These are phyloP conservation scores for Gigaspora rosea DNA, from an alignment of 192 early-diverging fungal genomes.

Conservation along the genomic window DNA sequence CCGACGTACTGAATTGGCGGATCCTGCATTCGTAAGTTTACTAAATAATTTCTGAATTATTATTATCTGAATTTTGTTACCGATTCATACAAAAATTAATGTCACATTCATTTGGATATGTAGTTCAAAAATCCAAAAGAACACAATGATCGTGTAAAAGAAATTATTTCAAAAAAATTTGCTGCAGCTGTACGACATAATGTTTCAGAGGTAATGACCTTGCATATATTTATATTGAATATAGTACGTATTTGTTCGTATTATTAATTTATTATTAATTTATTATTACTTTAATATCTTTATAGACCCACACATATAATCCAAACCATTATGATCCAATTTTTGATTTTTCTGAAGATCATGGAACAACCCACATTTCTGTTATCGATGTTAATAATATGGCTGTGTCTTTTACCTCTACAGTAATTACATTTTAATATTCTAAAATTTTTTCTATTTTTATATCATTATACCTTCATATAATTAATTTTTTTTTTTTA, in stretches of 20 bases:
- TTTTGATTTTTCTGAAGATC: constrained; percentile 75
- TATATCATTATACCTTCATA: not conserved
- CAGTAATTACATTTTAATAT: constrained; percentile 44
- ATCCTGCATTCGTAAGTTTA: constrained; percentile 67
- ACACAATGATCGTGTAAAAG: not conserved
- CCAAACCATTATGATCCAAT: constrained; percentile 79
- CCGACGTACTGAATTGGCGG: constrained; percentile 77
- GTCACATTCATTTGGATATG: not conserved
- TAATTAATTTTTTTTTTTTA: too few species aligned
- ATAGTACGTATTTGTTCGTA: constrained; percentile 14
- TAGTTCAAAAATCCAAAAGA: not conserved
- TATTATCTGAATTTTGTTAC: not conserved
- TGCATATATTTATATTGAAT: not conserved
- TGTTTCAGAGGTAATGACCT: not conserved
- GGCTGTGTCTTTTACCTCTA: constrained; percentile 87
- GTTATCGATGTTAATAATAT: constrained; percentile 69
- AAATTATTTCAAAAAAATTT: not conserved
- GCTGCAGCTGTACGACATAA: not conserved
- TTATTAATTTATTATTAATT: not conserved
- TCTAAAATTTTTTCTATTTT: not conserved
- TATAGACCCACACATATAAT: constrained; percentile 59
- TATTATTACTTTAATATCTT: not conserved
- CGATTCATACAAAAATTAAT: not conserved
- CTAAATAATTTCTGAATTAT: constrained; percentile 26
- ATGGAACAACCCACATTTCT: constrained; percentile 95